Conservation (phyloP, 2,329 filamentous ascomycete species). For the Pseudocercospora cruenta region DNA sequence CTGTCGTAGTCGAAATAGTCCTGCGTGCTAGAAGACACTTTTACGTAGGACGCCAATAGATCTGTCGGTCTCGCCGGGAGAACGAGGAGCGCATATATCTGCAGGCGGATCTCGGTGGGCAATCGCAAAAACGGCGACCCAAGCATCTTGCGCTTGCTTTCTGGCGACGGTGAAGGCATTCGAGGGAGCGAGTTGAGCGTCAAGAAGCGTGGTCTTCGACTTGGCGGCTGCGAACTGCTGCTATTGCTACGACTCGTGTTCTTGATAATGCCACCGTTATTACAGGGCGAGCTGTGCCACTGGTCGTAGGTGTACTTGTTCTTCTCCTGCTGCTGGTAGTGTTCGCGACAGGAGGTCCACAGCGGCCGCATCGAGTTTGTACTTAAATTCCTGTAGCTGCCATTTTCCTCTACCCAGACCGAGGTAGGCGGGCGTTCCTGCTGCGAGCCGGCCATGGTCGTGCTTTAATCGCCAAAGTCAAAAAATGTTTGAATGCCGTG, state of each 20-base stretch:
- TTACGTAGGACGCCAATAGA: constrained; percentile 38
- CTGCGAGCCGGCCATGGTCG: constrained; percentile 19
- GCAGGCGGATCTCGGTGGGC: constrained; percentile 51
- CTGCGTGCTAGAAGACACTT: constrained; percentile 40
- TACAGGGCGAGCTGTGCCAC: constrained; percentile 4
- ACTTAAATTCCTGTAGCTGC: constrained; percentile 15
- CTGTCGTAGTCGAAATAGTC: constrained; percentile 49
- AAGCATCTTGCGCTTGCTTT: constrained; percentile 9
- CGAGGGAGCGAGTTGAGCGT: constrained; percentile 21
- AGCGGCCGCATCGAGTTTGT: constrained; percentile 22
- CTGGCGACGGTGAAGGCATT: constrained; percentile 18
- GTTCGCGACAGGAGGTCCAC: constrained; percentile 32
- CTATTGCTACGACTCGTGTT: neutral
- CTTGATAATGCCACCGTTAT: constrained; percentile 11
- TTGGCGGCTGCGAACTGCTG: constrained; percentile 1
- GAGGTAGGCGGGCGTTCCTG: constrained; percentile 15
- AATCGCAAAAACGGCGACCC: constrained; percentile 46
- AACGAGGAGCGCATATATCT: constrained; percentile 52
- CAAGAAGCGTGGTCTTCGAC: constrained; percentile 17
- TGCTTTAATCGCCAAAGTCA: constrained; percentile 7
- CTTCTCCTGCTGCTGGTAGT: constrained; percentile 20
- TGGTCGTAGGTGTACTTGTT: constrained; percentile 10
- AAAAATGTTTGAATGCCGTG: neutral
- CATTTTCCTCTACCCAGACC: constrained; percentile 18
- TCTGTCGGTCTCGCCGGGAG: constrained; percentile 39